A percentile compares a stretch with the other conserved stretches of the same genome.
Evolutionary conservation across 306 rosid genomes (phyloP).

Genomic region (Macrotyloma uniflorum): DNA sequence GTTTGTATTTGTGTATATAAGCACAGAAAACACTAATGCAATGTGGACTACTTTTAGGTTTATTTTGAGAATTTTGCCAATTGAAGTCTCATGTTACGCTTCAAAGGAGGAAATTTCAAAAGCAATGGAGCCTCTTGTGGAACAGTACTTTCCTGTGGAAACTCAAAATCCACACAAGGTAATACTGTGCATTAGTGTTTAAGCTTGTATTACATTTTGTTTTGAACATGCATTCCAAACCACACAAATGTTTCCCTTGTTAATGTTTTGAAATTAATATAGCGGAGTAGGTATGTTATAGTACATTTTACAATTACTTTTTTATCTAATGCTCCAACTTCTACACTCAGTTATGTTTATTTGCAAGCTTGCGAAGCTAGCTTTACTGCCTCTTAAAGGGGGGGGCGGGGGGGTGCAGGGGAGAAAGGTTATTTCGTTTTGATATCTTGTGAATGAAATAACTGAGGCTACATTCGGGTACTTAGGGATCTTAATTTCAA

Average conservation of each 20-base stretch:
- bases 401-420: background rate
- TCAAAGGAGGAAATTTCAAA: slow-evolving; percentile 92
- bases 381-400: background rate
- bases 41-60: slow-evolving; percentile 63
- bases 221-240: slow-evolving; percentile 12
- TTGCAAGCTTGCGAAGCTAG: slow-evolving; percentile 1
- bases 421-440: background rate
- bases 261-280: background rate
- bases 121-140: slow-evolving; percentile 78
- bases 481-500: background rate
- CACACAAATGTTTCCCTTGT: background rate
- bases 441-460: background rate
- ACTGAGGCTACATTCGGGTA: background rate
- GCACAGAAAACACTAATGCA: slow-evolving; percentile 17
- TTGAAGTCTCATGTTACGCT: slow-evolving; percentile 92
- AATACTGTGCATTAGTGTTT: slow-evolving; percentile 3
- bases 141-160: slow-evolving; percentile 70
- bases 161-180: slow-evolving; percentile 77
- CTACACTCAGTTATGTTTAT: background rate
- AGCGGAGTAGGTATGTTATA: background rate
- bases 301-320: background rate
- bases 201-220: slow-evolving; percentile 9
- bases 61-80: slow-evolving; percentile 84
- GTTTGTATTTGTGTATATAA: background rate
- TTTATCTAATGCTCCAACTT: slow-evolving; percentile 6